Evolutionary conservation across 2,329 filamentous ascomycete genomes (phyloP).

Genomic region (Fusarium xyrophilum): DNA sequence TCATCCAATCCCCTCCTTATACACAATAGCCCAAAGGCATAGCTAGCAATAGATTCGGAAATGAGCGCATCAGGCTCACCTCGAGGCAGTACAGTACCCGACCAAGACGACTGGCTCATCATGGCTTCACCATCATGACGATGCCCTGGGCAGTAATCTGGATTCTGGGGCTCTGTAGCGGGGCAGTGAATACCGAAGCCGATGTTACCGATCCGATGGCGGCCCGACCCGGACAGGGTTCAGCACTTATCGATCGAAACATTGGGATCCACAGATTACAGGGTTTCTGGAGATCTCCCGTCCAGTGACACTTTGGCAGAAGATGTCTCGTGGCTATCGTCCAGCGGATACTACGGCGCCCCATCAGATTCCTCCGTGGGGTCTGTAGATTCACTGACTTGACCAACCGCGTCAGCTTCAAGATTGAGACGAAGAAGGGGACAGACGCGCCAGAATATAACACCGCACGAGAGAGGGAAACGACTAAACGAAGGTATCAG

Average conservation of each 20-base stretch:
- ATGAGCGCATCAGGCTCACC: background rate
- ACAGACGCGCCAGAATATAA: background rate
- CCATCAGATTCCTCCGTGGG: background rate
- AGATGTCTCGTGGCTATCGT: background rate
- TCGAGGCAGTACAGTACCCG: fast-evolving
- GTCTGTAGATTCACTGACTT: background rate
- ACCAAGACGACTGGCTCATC: background rate
- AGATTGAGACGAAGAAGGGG: background rate
- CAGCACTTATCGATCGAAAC: background rate
- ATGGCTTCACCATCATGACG: background rate
- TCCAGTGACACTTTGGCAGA: background rate
- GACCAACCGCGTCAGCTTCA: too few species aligned
- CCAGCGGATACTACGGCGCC: background rate
- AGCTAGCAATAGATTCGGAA: too few species aligned
- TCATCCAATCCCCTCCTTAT: background rate
- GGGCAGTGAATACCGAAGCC: background rate
- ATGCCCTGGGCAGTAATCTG: fast-evolving
- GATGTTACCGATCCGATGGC: background rate
- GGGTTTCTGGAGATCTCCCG: fast-evolving
- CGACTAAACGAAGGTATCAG: background rate
- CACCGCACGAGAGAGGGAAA: background rate
- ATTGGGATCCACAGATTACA: background rate
- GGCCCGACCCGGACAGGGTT: background rate
- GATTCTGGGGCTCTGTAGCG: too few species aligned
- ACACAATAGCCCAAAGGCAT: too few species aligned